Conservation (phyloP, 2,329 filamentous ascomycete species). For the Penicillium sp. region DNA sequence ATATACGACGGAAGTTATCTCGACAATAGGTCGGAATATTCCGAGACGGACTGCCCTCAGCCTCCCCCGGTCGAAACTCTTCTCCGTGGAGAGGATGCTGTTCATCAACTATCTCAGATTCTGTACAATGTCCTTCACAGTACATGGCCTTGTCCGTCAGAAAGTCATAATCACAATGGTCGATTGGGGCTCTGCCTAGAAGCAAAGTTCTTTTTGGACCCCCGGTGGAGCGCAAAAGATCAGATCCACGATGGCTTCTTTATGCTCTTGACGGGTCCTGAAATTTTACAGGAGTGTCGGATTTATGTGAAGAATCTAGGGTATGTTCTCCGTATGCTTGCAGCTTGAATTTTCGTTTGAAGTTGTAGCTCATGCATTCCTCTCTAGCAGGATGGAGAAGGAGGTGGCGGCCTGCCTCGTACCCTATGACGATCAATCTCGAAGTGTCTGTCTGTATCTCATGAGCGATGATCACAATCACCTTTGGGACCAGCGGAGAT, state of each 20-base stretch:
- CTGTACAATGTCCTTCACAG: constrained; percentile 6
- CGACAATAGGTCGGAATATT: no score
- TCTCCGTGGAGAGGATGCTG: background rate
- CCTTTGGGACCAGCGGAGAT: constrained; percentile 3
- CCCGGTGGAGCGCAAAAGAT: constrained; percentile 6
- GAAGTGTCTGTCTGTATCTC: no score
- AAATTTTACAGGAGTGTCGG: background rate
- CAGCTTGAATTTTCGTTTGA: no score
- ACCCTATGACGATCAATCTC: no score
- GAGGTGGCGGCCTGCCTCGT: no score
- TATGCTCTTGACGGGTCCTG: background rate
- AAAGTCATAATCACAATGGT: constrained; percentile 10
- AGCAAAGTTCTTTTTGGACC: constrained; percentile 14
- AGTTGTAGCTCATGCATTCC: background rate
- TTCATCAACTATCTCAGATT: background rate
- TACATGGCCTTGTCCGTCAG: constrained; percentile 8
- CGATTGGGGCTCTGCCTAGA: constrained; percentile 7
- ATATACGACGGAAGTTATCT: no score
- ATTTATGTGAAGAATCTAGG: background rate
- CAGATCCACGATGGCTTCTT: background rate
- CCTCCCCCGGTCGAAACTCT: background rate
- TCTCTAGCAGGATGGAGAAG: no score
- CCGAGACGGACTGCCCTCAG: background rate
- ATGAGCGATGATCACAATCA: no score
- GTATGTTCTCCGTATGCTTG: constrained; percentile 1